A percentile compares a stretch with the other conserved stretches of the same genome.
These are phyloP conservation scores for Cladosporium sp. DNA, from an alignment of 2,329 filamentous ascomycete genomes.

Conservation along the genomic window DNA sequence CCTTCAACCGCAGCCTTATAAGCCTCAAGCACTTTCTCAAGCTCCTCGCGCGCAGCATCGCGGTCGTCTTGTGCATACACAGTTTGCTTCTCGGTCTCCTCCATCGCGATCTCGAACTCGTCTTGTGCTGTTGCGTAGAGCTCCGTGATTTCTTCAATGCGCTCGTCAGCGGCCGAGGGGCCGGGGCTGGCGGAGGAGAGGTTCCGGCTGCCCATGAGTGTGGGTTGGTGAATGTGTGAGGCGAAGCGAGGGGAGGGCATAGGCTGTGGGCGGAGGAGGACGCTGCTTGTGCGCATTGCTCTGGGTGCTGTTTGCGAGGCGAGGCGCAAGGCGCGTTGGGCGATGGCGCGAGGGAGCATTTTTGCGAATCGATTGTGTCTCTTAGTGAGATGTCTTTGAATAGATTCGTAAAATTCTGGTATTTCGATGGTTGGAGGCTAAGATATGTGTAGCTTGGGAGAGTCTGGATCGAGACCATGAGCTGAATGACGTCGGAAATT, in stretches of 20 bases:
- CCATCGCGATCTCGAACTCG: slow-evolving; percentile 49
- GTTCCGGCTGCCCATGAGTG: slow-evolving; percentile 20
- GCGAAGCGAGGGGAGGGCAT: slow-evolving; percentile 15
- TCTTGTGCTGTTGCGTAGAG: slow-evolving; percentile 37
- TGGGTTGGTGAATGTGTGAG: slow-evolving; percentile 23
- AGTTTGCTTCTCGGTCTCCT: slow-evolving; percentile 51
- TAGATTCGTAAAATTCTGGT: neutral
- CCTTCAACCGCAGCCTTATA: slow-evolving; percentile 43
- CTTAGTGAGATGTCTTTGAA: neutral
- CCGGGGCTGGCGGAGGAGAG: slow-evolving; percentile 15
- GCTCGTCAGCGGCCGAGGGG: slow-evolving; percentile 33
- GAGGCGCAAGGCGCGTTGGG: slow-evolving; percentile 19
- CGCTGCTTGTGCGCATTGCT: slow-evolving; percentile 18
- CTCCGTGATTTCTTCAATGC: slow-evolving; percentile 40
- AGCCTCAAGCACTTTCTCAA: slow-evolving; percentile 46
- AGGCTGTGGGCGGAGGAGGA: neutral
- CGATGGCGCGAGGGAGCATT: slow-evolving; percentile 22
- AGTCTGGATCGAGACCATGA: neutral
- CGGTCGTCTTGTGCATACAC: slow-evolving; percentile 54
- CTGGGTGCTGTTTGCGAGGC: neutral
- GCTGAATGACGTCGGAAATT: slow-evolving; percentile 1
- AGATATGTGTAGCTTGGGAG: neutral
- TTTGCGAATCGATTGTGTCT: neutral
- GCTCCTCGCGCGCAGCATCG: slow-evolving; percentile 49
- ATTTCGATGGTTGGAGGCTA: too few relatives aligned